A percentile compares a stretch with the other conserved stretches of the same genome.
Evolutionary conservation across 192 early-diverging fungal genomes (phyloP).

Genomic region (Pecoramyces ruminantium): DNA sequence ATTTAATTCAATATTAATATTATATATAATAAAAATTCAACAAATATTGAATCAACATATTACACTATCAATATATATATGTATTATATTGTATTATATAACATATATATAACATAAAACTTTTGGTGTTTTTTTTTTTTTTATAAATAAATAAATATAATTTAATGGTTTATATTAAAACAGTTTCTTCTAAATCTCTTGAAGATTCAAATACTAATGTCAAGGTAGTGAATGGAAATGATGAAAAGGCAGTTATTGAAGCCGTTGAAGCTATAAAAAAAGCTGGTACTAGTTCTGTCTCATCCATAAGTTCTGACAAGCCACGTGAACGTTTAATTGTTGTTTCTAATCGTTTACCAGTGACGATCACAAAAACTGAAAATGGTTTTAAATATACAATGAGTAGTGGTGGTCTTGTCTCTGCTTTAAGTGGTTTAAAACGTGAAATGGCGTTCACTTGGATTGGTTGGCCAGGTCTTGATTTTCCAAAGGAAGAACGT

Average conservation of each 20-base stretch:
- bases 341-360: constrained; percentile 90
- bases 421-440: constrained; percentile 82
- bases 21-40: no score
- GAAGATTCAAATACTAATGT: neutral
- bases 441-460: constrained; percentile 92
- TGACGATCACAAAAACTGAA: constrained; percentile 48
- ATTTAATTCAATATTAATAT: no score
- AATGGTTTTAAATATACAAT: constrained; percentile 57
- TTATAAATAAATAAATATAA: neutral
- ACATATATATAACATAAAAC: no score
- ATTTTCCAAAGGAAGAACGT: constrained; percentile 66
- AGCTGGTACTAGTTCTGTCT: neutral
- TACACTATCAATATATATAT: no score
- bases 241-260: neutral
- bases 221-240: neutral
- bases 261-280: neutral
- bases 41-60: no score
- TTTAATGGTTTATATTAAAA: neutral
- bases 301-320: neutral
- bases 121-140: neutral
- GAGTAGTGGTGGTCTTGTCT: constrained; percentile 89
- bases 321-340: constrained; percentile 47
- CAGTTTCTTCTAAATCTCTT: neutral
- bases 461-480: constrained; percentile 96
- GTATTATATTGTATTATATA: no score